phyloP scores from a whole-genome alignment of 2,329 filamentous ascomycete species.

The Aureobasidium sp. region DNA sequence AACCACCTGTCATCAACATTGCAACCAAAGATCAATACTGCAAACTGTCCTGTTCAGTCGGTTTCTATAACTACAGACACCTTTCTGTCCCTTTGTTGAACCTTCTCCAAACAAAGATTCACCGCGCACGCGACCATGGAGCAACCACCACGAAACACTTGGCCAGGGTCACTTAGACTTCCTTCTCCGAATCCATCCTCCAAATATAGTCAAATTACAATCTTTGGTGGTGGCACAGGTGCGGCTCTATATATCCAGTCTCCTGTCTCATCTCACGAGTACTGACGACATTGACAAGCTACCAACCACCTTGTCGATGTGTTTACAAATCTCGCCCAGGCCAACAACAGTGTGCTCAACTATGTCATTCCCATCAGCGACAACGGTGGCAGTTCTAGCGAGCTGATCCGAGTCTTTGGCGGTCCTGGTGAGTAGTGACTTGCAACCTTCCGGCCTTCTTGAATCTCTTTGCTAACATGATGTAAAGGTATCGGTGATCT shows the following conservation, averaged over 20 bases:
- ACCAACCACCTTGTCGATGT: conserved; percentile 91
- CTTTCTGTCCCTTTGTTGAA: too few species aligned
- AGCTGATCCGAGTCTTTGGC: conserved; percentile 89
- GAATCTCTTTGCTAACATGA: background rate
- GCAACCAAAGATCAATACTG: background rate
- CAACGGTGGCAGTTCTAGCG: conserved; percentile 89
- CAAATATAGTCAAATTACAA: conserved; percentile 56
- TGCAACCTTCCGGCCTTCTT: background rate
- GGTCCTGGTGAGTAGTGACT: conserved; percentile 61
- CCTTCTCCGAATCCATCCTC: conserved; percentile 21
- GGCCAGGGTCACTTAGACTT: conserved; percentile 17
- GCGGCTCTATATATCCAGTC: background rate
- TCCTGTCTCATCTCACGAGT: too few species aligned
- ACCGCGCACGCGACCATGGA: conserved; percentile 11
- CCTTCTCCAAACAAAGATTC: background rate
- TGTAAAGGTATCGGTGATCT: conserved; percentile 62
- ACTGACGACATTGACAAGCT: conserved; percentile 38
- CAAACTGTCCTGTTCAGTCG: background rate
- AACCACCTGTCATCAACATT: background rate
- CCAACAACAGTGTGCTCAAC: conserved; percentile 61
- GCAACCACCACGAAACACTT: conserved; percentile 2
- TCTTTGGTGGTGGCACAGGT: conserved; percentile 78
- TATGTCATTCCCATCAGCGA: conserved; percentile 95
- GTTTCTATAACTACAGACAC: background rate
- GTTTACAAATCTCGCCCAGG: conserved; percentile 57